Percentiles rank a stretch among this genome's conserved stretches.
Evolutionary conservation across 371 early-diverging fungal species (phyloP).

Genomic region (Mucor racemosus): DNA sequence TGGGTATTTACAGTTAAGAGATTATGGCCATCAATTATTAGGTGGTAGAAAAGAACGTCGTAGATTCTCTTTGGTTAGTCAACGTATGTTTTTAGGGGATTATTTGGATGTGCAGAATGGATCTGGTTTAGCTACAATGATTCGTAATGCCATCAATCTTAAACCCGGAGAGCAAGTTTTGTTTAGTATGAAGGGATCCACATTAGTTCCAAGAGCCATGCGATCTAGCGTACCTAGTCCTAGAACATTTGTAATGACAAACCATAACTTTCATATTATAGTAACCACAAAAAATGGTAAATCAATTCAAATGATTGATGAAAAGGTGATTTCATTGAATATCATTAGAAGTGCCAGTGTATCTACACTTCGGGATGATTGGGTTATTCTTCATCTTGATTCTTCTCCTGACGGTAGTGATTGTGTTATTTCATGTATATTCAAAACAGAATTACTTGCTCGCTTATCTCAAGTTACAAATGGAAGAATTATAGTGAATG

Average conservation of each 20-base stretch:
- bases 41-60: constrained; percentile 90
- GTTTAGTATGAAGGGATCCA: constrained; percentile 70
- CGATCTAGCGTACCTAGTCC: constrained; percentile 82
- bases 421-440: constrained; percentile 42
- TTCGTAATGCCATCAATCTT: constrained; percentile 67
- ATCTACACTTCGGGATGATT: constrained; percentile 79
- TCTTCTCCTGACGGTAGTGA: constrained; percentile 60
- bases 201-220: constrained; percentile 76
- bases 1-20: constrained; percentile 88
- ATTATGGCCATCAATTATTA: constrained; percentile 90
- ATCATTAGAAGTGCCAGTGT: constrained; percentile 57
- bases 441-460: constrained; percentile 86
- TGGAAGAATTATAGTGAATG: constrained; percentile 54
- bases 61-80: constrained; percentile 82
- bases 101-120: constrained; percentile 81
- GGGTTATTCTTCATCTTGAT: constrained; percentile 75
- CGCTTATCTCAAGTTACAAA: constrained; percentile 58
- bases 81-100: constrained; percentile 90
- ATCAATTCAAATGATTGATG: constrained; percentile 53
- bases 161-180: constrained; percentile 61
- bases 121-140: constrained; percentile 65
- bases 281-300: constrained; percentile 58
- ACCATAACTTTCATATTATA: constrained; percentile 59
- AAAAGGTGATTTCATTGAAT: constrained; percentile 54
- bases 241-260: constrained; percentile 73